A percentile compares a stretch with the other conserved stretches of the same genome.
These are phyloP conservation scores for Trametes hirsuta DNA, from an alignment of 1,284 basidiomycete species.

Conservation along the genomic window DNA sequence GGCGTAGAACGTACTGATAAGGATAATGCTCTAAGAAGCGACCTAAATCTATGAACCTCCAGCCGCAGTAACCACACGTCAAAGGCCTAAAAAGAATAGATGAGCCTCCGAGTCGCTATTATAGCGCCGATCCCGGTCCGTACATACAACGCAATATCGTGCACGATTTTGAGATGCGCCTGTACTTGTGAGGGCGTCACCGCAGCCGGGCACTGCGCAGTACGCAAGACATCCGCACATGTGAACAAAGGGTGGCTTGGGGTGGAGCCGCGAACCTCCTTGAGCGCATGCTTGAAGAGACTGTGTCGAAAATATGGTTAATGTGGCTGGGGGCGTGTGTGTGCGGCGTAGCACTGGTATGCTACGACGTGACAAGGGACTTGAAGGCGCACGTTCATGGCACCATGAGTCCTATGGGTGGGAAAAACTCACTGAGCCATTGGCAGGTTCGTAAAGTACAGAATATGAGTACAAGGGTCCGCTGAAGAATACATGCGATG, in stretches of 20 bases:
- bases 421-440: not conserved
- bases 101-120: not conserved
- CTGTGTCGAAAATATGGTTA: too few relatives aligned
- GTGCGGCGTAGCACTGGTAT: too few relatives aligned
- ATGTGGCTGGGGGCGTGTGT: too few relatives aligned
- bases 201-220: not conserved
- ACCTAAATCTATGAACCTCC: constrained; percentile 6
- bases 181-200: not conserved
- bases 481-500: not conserved
- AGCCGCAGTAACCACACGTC: constrained; percentile 8
- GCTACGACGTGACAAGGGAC: too few relatives aligned
- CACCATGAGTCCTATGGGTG: too few relatives aligned
- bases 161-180: not conserved
- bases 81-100: not conserved
- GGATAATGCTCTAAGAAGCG: constrained; percentile 2
- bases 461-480: not conserved
- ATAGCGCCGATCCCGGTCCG: not conserved
- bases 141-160: not conserved
- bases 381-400: too few relatives aligned
- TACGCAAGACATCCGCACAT: not conserved
- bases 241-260: not conserved
- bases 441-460: not conserved
- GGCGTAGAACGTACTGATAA: constrained; percentile 7
- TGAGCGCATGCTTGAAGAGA: too few relatives aligned
- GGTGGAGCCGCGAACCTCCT: too few relatives aligned